These are phyloP conservation scores for Globisporangium canariense DNA, from an alignment of 352 stramenopile species.

Conservation along the genomic window DNA sequence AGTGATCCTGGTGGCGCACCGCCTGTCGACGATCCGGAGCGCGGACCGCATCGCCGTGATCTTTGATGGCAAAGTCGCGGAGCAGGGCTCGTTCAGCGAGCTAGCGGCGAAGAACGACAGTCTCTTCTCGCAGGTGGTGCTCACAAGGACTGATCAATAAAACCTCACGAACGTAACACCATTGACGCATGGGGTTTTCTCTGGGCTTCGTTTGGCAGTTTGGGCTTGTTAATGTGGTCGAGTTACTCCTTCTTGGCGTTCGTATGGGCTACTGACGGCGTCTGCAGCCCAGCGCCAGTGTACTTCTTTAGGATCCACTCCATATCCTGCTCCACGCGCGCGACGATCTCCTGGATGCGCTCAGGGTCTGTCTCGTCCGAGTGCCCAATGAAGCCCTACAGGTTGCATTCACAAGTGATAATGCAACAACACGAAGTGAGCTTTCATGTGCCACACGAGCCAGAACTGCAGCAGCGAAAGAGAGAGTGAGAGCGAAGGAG, in stretches of 20 bases:
- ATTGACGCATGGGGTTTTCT: no score
- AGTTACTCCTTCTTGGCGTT: no score
- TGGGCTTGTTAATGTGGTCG: no score
- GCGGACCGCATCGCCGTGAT: conserved; percentile 85
- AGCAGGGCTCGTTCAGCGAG: conserved; percentile 72
- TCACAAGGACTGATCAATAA: conserved; percentile 11
- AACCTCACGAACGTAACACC: no score
- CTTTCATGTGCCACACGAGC: background rate
- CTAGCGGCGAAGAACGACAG: conserved; percentile 58
- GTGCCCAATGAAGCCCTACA: conserved; percentile 35
- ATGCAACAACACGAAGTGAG: no score
- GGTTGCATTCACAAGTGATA: no score
- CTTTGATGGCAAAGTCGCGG: conserved; percentile 52
- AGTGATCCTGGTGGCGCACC: conserved; percentile 96
- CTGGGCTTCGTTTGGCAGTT: no score
- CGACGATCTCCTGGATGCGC: conserved; percentile 32
- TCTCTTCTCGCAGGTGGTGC: conserved; percentile 73
- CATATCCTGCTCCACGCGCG: conserved; percentile 36
- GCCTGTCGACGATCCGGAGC: conserved; percentile 92
- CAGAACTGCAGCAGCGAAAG: background rate
- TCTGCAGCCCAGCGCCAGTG: conserved; percentile 16
- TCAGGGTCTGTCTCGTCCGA: conserved; percentile 32
- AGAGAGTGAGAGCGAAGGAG: background rate
- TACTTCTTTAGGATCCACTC: conserved; percentile 49
- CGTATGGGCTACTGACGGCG: background rate